phyloP scores from a whole-genome alignment of 768 basidiomycete genomes.

The Gyrodon lividus region DNA sequence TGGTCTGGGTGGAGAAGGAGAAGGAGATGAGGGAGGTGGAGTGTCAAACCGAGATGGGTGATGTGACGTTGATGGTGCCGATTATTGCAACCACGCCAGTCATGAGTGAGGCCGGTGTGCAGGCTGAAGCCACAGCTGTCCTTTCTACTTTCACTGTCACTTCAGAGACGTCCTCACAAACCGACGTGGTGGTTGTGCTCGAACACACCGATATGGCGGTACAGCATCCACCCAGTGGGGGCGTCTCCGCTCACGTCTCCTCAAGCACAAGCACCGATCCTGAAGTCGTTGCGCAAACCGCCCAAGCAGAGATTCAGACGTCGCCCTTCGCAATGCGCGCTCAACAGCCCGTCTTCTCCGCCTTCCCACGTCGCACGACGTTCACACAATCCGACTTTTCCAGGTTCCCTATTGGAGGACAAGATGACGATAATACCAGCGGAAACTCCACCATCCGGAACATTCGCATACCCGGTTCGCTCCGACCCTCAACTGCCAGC shows the following conservation, averaged over 20 bases:
- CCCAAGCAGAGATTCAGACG: constrained; percentile 41
- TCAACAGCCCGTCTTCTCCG: constrained; percentile 22
- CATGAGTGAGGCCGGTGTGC: constrained; percentile 41
- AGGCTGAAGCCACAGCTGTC: constrained; percentile 32
- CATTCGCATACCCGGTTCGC: constrained; percentile 20
- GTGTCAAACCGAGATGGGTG: constrained; percentile 61
- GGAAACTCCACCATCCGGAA: constrained; percentile 33
- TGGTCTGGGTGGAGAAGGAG: constrained; percentile 37
- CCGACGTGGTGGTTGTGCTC: constrained; percentile 41
- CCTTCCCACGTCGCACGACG: constrained; percentile 39
- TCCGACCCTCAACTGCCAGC: constrained; percentile 13
- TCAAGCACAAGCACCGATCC: constrained; percentile 40
- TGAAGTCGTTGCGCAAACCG: constrained; percentile 20
- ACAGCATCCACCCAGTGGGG: constrained; percentile 39
- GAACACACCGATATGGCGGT: too few species aligned
- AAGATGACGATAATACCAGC: constrained; percentile 36
- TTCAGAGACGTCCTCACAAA: constrained; percentile 46
- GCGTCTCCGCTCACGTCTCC: constrained; percentile 30
- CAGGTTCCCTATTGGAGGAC: constrained; percentile 19
- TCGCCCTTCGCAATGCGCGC: constrained; percentile 27
- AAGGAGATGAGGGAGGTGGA: constrained; percentile 60
- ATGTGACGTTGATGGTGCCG: constrained; percentile 28
- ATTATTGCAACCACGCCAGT: constrained; percentile 22
- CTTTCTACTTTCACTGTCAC: constrained; percentile 18
- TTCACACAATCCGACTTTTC: constrained; percentile 47